Evolutionary conservation across 192 early-diverging fungal species (phyloP).

Genomic region (Mycoemilia scoparia): DNA sequence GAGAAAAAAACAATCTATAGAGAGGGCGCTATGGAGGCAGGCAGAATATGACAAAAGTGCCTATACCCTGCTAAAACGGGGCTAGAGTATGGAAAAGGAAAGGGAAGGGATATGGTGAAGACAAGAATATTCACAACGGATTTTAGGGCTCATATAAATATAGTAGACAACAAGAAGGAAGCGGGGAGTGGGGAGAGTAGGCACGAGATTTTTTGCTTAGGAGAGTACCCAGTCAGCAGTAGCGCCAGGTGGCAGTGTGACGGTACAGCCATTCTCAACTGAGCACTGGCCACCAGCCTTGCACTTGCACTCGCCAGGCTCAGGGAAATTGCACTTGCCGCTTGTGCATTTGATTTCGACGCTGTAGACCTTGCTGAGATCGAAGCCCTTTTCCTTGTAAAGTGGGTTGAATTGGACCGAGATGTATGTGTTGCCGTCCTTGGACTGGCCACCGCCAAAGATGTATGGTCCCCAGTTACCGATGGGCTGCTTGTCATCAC

Average conservation of each 20-base stretch:
- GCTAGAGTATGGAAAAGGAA: too few relatives aligned
- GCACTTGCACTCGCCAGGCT: slow-evolving; percentile 25
- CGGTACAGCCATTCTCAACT: slow-evolving; percentile 25
- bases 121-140: too few relatives aligned
- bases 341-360: slow-evolving; percentile 12
- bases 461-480: slow-evolving; percentile 29
- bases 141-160: too few relatives aligned
- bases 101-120: too few relatives aligned
- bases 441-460: slow-evolving; percentile 21
- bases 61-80: too few relatives aligned
- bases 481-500: slow-evolving; percentile 6
- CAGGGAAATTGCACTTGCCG: slow-evolving; percentile 22
- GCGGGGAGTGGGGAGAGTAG: too few relatives aligned
- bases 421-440: slow-evolving; percentile 26
- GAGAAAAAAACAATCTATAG: too few relatives aligned
- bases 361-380: slow-evolving; percentile 7
- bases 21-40: too few relatives aligned
- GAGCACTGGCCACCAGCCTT: slow-evolving; percentile 20
- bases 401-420: slow-evolving; percentile 28
- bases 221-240: slow-evolving; percentile 17
- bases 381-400: slow-evolving; percentile 14
- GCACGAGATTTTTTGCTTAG: too few relatives aligned
- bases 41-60: too few relatives aligned
- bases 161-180: too few relatives aligned
- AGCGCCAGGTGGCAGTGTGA: slow-evolving; percentile 7